These are phyloP conservation scores for Colletotrichum cereale DNA, from an alignment of 2,329 filamentous ascomycete genomes.

Conservation along the genomic window DNA sequence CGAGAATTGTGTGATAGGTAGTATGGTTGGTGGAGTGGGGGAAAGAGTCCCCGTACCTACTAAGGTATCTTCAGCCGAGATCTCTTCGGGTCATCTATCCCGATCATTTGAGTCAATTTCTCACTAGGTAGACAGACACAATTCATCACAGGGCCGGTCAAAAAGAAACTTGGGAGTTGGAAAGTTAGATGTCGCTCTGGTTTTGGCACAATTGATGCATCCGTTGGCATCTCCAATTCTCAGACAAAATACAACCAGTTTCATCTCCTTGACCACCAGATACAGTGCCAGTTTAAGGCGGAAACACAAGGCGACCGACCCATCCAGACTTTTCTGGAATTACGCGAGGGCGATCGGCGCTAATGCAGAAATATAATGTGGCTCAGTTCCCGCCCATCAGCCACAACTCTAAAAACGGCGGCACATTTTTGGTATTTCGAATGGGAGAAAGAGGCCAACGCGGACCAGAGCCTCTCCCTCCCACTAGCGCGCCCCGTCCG, in stretches of 20 bases:
- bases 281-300: constrained; percentile 23
- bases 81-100: constrained; percentile 14
- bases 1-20: not conserved
- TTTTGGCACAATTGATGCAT: not conserved
- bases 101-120: constrained; percentile 6
- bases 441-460: not conserved
- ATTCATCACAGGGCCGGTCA: not conserved
- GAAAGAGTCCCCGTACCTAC: too few species aligned
- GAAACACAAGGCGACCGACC: constrained; percentile 21
- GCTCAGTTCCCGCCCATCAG: constrained; percentile 37
- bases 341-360: constrained; percentile 35
- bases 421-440: constrained; percentile 31
- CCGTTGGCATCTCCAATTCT: not conserved
- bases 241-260: constrained; percentile 24
- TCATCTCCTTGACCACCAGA: constrained; percentile 1
- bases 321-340: constrained; percentile 30
- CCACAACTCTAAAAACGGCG: constrained; percentile 40
- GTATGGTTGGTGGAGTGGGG: not conserved
- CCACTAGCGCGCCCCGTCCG: not conserved
- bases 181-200: not conserved
- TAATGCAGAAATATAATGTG: constrained; percentile 37
- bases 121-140: constrained; percentile 3
- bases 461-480: constrained; percentile 2
- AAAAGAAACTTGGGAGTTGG: not conserved
- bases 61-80: constrained; percentile 20